Percentiles rank a stretch among this genome's conserved stretches.
Conservation (phyloP, 2,329 filamentous ascomycete genomes). For the Harringtonia lauricola region DNA sequence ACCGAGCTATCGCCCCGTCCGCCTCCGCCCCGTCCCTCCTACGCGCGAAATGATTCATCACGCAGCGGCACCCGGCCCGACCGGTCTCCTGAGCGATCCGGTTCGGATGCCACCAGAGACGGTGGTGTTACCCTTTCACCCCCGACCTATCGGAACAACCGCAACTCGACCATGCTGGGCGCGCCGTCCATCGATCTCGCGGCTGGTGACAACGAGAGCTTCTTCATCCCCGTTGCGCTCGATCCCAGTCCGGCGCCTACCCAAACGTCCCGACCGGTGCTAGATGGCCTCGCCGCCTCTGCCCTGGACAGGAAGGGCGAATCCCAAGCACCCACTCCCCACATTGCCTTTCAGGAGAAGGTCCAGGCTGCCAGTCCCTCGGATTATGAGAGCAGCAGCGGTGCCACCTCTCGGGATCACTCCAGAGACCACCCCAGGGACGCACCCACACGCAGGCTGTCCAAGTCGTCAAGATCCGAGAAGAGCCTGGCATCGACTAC, state of each 20-base stretch:
- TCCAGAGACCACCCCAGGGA: constrained; percentile 38
- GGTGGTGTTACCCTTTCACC: constrained; percentile 44
- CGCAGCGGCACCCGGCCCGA: constrained; percentile 40
- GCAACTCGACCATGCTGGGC: constrained; percentile 56
- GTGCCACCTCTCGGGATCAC: neutral
- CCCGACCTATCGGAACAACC: constrained; percentile 66
- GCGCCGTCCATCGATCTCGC: constrained; percentile 21
- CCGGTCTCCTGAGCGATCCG: constrained; percentile 40
- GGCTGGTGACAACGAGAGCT: constrained; percentile 50
- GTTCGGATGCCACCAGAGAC: constrained; percentile 19
- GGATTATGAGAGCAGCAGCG: constrained; percentile 40
- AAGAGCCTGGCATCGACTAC: constrained; percentile 21
- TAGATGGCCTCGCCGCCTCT: constrained; percentile 26
- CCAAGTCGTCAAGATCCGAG: constrained; percentile 29
- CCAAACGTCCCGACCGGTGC: constrained; percentile 41
- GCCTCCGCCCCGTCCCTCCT: constrained; percentile 45
- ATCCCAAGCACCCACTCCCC: constrained; percentile 56
- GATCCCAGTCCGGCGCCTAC: constrained; percentile 54
- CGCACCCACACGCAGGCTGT: constrained; percentile 34
- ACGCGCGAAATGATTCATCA: constrained; percentile 40
- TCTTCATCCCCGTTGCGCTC: constrained; percentile 65
- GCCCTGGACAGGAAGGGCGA: constrained; percentile 30
- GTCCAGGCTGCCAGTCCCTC: constrained; percentile 49
- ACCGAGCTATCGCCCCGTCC: constrained; percentile 59
- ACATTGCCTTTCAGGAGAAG: constrained; percentile 87